Evolutionary conservation across 257 asterid species (phyloP).

Genomic region (Verbena officinalis): DNA sequence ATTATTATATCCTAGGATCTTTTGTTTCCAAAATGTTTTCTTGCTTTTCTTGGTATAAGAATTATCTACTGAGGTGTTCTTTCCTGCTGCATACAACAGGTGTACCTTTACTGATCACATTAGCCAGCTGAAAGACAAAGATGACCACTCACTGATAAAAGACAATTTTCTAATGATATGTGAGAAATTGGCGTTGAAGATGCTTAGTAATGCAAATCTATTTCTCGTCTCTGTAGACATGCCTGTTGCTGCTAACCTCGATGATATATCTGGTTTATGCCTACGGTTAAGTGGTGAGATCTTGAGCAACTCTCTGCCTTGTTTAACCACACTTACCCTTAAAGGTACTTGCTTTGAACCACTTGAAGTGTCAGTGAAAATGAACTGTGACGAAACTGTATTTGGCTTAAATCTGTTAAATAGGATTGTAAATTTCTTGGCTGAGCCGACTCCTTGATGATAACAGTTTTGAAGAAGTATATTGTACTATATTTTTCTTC

Average conservation of each 20-base stretch:
- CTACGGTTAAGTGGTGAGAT: conserved; percentile 87
- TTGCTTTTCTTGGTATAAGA: conserved; percentile 5
- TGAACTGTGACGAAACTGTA: conserved; percentile 94
- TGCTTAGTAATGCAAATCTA: conserved; percentile 84
- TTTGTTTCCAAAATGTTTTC: conserved; percentile 7
- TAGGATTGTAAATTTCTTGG: conserved; percentile 78
- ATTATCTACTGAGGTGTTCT: conserved; percentile 12
- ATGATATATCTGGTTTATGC: conserved; percentile 80
- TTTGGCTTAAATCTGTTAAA: conserved; percentile 89
- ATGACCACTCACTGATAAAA: conserved; percentile 45
- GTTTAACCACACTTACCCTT: conserved; percentile 71
- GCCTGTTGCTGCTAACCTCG: conserved; percentile 84
- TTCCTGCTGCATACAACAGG: conserved; percentile 51
- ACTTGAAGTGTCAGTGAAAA: conserved; percentile 66
- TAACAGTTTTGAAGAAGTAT: conserved; percentile 28
- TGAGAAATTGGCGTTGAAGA: conserved; percentile 75
- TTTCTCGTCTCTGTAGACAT: conserved; percentile 83
- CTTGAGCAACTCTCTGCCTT: conserved; percentile 69
- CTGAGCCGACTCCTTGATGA: conserved; percentile 49
- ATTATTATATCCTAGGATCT: conserved; percentile 3
- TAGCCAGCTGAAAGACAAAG: conserved; percentile 53
- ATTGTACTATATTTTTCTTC: conserved; percentile 7
- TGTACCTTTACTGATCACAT: conserved; percentile 78
- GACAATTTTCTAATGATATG: conserved; percentile 77
- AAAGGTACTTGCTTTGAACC: conserved; percentile 81